A percentile compares a stretch with the other conserved stretches of the same genome.
Conservation (phyloP, 345 rosid species). For the Mercurialis annua region DNA sequence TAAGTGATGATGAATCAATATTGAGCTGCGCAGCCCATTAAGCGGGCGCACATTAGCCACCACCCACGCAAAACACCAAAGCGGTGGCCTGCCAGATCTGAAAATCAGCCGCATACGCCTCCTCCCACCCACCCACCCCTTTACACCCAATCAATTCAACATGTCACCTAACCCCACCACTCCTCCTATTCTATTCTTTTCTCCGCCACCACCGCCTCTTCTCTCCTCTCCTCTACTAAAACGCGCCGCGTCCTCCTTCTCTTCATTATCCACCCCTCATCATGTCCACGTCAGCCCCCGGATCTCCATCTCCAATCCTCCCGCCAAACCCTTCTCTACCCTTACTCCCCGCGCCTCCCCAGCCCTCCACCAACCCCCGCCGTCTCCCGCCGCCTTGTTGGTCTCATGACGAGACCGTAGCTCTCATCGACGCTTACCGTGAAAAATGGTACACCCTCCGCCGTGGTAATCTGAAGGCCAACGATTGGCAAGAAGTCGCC, state of each 20-base stretch:
- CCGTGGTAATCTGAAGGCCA: conserved; percentile 88
- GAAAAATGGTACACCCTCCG: conserved; percentile 89
- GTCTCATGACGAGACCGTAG: conserved; percentile 83
- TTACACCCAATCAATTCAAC: conserved; percentile 23
- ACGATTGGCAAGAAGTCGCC: conserved; percentile 95
- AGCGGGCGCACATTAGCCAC: conserved; percentile 17
- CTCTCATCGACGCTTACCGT: conserved; percentile 74
- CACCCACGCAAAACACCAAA: conserved; percentile 13
- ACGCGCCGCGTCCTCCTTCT: not conserved
- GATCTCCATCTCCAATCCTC: conserved; percentile 9
- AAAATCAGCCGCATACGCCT: conserved; percentile 53
- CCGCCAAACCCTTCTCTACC: conserved; percentile 13
- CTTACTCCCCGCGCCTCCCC: conserved; percentile 12
- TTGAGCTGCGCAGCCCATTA: conserved; percentile 9
- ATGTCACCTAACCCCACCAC: conserved; percentile 44
- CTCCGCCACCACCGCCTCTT: conserved; percentile 14
- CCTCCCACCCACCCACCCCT: conserved; percentile 27
- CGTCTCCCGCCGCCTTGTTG: conserved; percentile 97
- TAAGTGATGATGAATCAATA: too few species aligned
- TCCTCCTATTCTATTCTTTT: not conserved
- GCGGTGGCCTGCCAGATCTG: conserved; percentile 30
- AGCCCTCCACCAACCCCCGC: conserved; percentile 39
- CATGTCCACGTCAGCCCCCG: conserved; percentile 10
- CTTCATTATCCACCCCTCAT: conserved; percentile 13
- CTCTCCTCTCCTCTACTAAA: not conserved